Evolutionary conservation across 2,329 filamentous ascomycete genomes (phyloP).

Genomic region (Huntiella bhutanensis): DNA sequence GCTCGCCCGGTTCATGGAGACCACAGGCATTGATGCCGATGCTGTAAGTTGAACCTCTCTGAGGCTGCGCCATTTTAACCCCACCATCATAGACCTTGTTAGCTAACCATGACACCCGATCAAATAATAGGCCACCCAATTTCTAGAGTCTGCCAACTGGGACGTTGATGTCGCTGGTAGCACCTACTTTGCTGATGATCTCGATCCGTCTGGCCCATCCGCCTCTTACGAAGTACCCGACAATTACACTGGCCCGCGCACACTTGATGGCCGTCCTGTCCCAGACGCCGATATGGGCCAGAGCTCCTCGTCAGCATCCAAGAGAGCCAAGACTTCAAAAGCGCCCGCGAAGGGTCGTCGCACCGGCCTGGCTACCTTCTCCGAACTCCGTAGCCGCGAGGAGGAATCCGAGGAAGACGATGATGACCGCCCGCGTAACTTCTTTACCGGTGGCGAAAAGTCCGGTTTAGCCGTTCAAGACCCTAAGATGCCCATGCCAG

Average conservation of each 20-base stretch:
- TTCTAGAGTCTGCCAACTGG: slow-evolving; percentile 47
- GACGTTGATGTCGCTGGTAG: slow-evolving; percentile 43
- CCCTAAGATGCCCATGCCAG: slow-evolving; percentile 24
- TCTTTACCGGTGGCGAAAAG: slow-evolving; percentile 76
- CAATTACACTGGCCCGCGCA: slow-evolving; percentile 41
- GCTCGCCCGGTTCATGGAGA: slow-evolving; percentile 6
- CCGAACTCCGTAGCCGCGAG: slow-evolving; percentile 34
- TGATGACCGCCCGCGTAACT: slow-evolving; percentile 42
- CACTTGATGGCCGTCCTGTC: slow-evolving; percentile 42
- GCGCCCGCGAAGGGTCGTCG: slow-evolving; percentile 25
- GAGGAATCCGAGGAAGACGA: slow-evolving; percentile 35
- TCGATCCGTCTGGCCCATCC: slow-evolving; percentile 14
- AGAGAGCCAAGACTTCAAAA: background rate
- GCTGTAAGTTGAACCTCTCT: background rate
- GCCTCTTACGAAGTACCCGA: slow-evolving; percentile 16
- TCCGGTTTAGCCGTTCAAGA: slow-evolving; percentile 53
- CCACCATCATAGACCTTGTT: too few species aligned
- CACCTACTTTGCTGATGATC: slow-evolving; percentile 39
- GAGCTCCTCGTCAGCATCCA: slow-evolving; percentile 17
- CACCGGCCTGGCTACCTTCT: slow-evolving; percentile 41
- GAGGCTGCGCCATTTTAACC: too few species aligned
- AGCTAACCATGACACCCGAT: too few species aligned
- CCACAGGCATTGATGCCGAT: background rate
- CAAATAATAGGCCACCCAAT: slow-evolving; percentile 40
- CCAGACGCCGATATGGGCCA: slow-evolving; percentile 19